Base-by-base conservation (phyloP, 2,329 filamentous ascomycete species). In the Alternaria arbusti region DNA sequence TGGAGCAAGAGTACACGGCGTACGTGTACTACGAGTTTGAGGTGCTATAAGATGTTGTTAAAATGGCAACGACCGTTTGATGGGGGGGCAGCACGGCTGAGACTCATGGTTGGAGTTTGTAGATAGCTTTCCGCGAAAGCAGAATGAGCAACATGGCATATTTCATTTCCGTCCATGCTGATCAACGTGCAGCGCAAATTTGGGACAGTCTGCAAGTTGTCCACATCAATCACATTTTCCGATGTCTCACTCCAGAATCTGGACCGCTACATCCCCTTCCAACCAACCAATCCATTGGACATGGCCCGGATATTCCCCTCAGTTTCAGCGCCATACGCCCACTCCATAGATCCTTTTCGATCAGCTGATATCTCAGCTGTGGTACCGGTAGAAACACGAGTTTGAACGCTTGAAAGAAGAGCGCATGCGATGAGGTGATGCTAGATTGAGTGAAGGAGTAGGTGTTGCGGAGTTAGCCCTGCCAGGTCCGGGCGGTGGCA, bases 21-120 rank as follows among this genome's bases (percentile, higher is more conserved):
- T 99, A 96, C 82, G 96, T 98, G 77, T 97, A 94, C 84, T 99
- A 98, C 82, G 93, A 97, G 79, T 92, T 98, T 78, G 92, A 96
- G 77, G 89, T 98, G 57, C 66, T 72, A 70, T 73, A 70, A 46
- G n/a, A 23, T 47, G 26, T 11, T 22, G 11, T 36, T 0, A 20
- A 40, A 13, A 13, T 9, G 22, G 11, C 11, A 9, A 15, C 6
- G 43, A 46, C 26, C 26, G 26, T 32, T 36, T 25, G 20, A 12
- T 28, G 4, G 25, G 20, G 22, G 22, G 17, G 11, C 26, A 32
- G 28, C 28, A 36, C 26, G 17, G 13, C 17, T 46, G 5, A 51
- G 26, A 49, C 28, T 57, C 8, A 22, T 20, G n/a, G 9, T 30
- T 50, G 5, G 26, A 36, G 26, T 46, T 22, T 36, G 28, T 57